Evolutionary conservation across 1,139 yeast genomes (phyloP).

Genomic region (Yamadazyma sp.): DNA sequence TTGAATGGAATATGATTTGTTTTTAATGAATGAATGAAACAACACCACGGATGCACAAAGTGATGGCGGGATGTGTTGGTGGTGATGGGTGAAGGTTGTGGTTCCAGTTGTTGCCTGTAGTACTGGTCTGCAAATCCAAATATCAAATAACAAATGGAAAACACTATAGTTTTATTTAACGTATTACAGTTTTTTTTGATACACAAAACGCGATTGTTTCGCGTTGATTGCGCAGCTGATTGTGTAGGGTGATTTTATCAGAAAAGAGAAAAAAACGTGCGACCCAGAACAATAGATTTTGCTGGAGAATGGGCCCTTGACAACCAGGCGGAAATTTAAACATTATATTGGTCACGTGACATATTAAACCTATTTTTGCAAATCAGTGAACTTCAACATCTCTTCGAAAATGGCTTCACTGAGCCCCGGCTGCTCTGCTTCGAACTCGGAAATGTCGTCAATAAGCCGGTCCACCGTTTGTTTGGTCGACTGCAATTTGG

Average conservation of each 20-base stretch:
- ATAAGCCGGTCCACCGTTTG: slow-evolving; percentile 41
- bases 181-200: neutral
- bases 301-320: no score
- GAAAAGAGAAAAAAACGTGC: neutral
- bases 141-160: neutral
- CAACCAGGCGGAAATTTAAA: no score
- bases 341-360: no score
- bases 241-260: neutral
- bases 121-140: neutral
- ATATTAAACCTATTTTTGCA: slow-evolving; percentile 1
- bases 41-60: neutral
- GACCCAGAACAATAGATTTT: no score
- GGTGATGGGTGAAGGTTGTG: neutral
- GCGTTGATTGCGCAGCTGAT: slow-evolving; percentile 1
- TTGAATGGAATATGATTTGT: no score
- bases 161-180: neutral
- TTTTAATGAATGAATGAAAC: neutral
- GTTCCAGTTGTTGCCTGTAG: no score
- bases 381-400: slow-evolving; percentile 16
- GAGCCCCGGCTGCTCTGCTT: slow-evolving; percentile 59
- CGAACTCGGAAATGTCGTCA: slow-evolving; percentile 40
- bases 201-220: slow-evolving; percentile 1
- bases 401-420: slow-evolving; percentile 68
- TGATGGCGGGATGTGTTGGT: no score
- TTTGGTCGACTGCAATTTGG: slow-evolving; percentile 47